Evolutionary conservation across 2,329 filamentous ascomycete genomes (phyloP).

Genomic region (Fusarium kyushuense): DNA sequence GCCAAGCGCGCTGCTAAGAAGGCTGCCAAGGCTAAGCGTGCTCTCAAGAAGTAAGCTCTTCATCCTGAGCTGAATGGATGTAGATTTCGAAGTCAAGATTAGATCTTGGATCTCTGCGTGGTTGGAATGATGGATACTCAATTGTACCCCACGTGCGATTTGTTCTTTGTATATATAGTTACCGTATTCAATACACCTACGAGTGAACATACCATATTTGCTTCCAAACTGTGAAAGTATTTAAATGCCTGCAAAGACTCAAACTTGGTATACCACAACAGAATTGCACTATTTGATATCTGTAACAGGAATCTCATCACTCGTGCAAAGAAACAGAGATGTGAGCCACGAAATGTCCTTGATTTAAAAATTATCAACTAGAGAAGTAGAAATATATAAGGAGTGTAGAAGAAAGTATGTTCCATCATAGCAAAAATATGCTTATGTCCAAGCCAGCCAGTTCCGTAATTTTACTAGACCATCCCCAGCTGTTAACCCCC

Average conservation of each 20-base stretch:
- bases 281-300: not conserved
- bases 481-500: not conserved
- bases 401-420: conserved; percentile 33
- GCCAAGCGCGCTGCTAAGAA: conserved; percentile 37
- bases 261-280: not conserved
- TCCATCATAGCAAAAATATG: conserved; percentile 17
- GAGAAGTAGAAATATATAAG: conserved; percentile 35
- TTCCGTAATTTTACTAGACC: conserved; percentile 16
- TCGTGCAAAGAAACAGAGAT: no score
- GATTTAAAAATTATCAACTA: conserved; percentile 39
- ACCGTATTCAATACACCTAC: conserved; percentile 13
- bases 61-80: not conserved
- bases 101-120: conserved; percentile 18
- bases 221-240: not conserved
- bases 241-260: rapidly evolving
- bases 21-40: conserved; percentile 24
- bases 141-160: conserved; percentile 23
- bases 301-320: not conserved
- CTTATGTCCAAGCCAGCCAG: conserved; percentile 13
- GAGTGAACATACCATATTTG: not conserved
- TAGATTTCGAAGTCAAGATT: conserved; percentile 6
- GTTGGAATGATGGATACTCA: conserved; percentile 30
- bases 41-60: conserved; percentile 10
- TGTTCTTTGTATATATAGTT: conserved; percentile 47
- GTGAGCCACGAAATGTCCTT: conserved; percentile 21